These are phyloP conservation scores for Trichophyton equinum DNA, from an alignment of 2,329 filamentous ascomycete genomes.

Conservation along the genomic window DNA sequence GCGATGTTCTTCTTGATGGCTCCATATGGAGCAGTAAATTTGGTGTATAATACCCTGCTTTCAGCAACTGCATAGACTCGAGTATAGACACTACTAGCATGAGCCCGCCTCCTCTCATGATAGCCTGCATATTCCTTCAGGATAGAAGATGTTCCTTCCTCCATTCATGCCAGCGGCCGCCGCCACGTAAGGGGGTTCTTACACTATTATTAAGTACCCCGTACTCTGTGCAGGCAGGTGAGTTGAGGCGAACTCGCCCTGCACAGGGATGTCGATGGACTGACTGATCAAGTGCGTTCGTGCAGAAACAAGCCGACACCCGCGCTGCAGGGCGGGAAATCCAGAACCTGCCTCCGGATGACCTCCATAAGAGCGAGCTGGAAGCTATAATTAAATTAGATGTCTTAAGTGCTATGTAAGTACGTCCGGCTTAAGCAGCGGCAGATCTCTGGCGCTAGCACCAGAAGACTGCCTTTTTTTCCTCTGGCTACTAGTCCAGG, in stretches of 20 bases:
- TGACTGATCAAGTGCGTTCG: neutral
- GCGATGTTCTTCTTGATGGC: no score
- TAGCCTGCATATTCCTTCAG: no score
- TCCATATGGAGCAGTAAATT: no score
- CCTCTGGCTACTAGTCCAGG: no score
- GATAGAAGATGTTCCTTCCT: no score
- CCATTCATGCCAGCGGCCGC: no score
- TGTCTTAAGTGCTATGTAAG: neutral
- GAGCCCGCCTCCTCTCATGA: no score
- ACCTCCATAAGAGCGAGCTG: neutral
- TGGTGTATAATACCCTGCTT: no score
- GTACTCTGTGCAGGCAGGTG: neutral
- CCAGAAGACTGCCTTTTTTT: neutral
- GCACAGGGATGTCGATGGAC: neutral
- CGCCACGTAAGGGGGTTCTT: no score
- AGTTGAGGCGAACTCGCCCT: neutral
- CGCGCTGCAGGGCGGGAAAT: neutral
- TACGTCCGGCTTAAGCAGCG: neutral
- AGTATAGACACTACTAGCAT: no score
- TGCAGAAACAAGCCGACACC: neutral
- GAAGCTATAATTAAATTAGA: conserved; percentile 1
- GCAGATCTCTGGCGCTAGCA: neutral
- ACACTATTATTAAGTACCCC: no score
- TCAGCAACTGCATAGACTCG: no score
- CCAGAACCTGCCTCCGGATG: neutral